Evolutionary conservation across 2,329 filamentous ascomycete species (phyloP).

Genomic region (Colletotrichum tofieldiae): DNA sequence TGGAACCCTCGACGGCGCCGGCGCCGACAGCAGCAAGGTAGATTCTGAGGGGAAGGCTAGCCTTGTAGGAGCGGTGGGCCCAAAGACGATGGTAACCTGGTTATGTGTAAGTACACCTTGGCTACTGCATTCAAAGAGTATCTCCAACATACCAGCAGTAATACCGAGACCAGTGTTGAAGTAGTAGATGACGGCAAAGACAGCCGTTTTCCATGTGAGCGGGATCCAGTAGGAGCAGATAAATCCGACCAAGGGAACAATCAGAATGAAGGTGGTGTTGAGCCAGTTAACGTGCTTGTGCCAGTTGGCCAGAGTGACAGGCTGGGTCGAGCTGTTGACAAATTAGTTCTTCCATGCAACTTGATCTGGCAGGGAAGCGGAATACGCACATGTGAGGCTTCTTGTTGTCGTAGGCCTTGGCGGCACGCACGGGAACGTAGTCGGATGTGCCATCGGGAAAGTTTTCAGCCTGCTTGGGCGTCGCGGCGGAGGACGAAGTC

Average conservation of each 20-base stretch:
- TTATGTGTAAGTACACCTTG: background rate
- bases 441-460: constrained; percentile 70
- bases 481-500: constrained; percentile 57
- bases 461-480: constrained; percentile 57
- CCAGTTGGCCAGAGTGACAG: constrained; percentile 88
- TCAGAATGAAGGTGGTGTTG: constrained; percentile 85
- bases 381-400: constrained; percentile 80
- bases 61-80: constrained; percentile 89
- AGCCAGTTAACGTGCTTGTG: constrained; percentile 96
- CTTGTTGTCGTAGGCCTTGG: constrained; percentile 67
- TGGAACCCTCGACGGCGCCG: constrained; percentile 88
- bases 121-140: constrained; percentile 4
- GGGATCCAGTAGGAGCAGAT: constrained; percentile 85
- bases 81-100: constrained; percentile 77
- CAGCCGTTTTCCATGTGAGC: constrained; percentile 77
- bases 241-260: constrained; percentile 82
- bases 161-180: constrained; percentile 88
- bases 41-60: constrained; percentile 81
- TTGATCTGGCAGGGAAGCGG: background rate
- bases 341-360: background rate
- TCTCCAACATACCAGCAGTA: constrained; percentile 73
- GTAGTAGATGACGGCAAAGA: constrained; percentile 85
- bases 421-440: constrained; percentile 65
- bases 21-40: constrained; percentile 87
- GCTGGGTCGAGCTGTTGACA: constrained; percentile 72